Conservation (phyloP, 257 asterid genomes). For the Nicotiana noctiflora region DNA sequence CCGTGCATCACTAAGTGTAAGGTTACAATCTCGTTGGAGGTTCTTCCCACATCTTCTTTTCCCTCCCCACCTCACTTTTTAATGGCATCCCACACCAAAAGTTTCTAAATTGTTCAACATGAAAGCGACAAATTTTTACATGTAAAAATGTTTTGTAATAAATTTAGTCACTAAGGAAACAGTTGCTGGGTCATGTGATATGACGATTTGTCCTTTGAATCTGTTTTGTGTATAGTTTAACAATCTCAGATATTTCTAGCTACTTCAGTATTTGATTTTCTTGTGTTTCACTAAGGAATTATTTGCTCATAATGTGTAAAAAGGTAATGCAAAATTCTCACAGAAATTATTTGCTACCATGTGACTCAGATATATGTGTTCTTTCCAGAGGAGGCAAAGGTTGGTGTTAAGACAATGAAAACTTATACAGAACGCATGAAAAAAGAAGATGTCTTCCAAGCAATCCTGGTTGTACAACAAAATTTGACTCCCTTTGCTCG, state of each 20-base stretch:
- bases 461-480: conserved; percentile 78
- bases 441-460: conserved; percentile 58
- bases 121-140: neutral
- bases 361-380: conserved; percentile 64
- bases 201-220: neutral
- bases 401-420: conserved; percentile 80
- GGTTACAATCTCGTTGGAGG: neutral
- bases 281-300: neutral
- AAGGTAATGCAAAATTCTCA: neutral
- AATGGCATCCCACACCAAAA: neutral
- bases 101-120: neutral
- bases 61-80: neutral
- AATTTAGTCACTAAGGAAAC: neutral
- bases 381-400: conserved; percentile 79
- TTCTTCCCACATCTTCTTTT: neutral
- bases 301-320: neutral
- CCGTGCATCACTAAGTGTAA: neutral
- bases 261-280: neutral
- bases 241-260: neutral
- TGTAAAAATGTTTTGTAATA: neutral
- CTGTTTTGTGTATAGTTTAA: neutral
- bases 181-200: neutral
- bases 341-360: neutral
- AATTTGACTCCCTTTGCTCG: conserved; percentile 72
- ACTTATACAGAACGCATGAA: conserved; percentile 76